A percentile compares a stretch with the other conserved stretches of the same genome.
Evolutionary conservation across 768 basidiomycete species (phyloP).

Genomic region (Boletus sensibilis): DNA sequence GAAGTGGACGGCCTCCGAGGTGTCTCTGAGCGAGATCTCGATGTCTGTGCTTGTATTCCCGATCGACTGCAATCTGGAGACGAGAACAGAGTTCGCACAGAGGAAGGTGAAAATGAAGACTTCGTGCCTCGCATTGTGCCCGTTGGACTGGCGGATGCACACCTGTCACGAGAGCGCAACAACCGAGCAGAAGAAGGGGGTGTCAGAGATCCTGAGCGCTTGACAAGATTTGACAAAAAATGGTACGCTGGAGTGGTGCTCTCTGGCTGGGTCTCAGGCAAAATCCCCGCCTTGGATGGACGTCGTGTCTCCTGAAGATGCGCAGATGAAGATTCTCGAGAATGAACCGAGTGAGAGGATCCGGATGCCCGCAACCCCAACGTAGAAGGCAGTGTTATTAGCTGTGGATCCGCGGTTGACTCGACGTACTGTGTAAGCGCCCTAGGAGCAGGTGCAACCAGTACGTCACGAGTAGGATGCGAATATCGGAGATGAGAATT

Average conservation of each 20-base stretch:
- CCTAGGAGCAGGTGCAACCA: conserved; percentile 68
- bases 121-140: conserved; percentile 26
- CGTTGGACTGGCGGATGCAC: conserved; percentile 34
- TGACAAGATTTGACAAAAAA: conserved; percentile 59
- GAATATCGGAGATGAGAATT: conserved; percentile 48
- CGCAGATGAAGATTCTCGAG: conserved; percentile 1
- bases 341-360: conserved; percentile 26
- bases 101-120: conserved; percentile 13
- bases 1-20: conserved; percentile 25
- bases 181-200: conserved; percentile 27
- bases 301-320: conserved; percentile 1
- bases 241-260: conserved; percentile 57
- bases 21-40: conserved; percentile 31
- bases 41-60: conserved; percentile 5
- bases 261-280: conserved; percentile 40
- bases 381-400: conserved; percentile 66
- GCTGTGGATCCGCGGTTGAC: conserved; percentile 50
- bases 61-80: conserved; percentile 18
- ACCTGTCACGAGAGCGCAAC: conserved; percentile 34
- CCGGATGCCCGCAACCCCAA: conserved; percentile 54
- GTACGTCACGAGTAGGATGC: conserved; percentile 48
- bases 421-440: conserved; percentile 75
- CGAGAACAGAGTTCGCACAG: conserved; percentile 6
- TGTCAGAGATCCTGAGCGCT: conserved; percentile 31
- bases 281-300: background rate